These are phyloP conservation scores for Hypoxylon rubiginosum DNA, from an alignment of 2,329 filamentous ascomycete species.

Conservation along the genomic window DNA sequence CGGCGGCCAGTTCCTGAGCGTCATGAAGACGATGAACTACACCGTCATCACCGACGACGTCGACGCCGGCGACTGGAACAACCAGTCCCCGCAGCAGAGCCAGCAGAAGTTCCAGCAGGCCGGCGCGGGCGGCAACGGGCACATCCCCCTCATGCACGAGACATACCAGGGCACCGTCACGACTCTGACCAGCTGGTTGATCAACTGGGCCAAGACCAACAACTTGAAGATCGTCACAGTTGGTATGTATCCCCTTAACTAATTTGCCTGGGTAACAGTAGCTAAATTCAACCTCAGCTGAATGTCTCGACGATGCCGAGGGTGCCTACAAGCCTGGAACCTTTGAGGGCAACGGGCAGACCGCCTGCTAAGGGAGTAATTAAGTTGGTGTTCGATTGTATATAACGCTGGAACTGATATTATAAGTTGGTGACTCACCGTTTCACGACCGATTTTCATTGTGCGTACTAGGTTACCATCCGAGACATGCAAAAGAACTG, in stretches of 20 bases:
- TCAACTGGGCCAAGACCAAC: conserved; percentile 64
- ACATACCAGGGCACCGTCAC: conserved; percentile 64
- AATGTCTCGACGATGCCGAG: conserved; percentile 58
- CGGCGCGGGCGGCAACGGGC: conserved; percentile 60
- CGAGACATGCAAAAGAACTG: too few species aligned
- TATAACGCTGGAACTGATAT: background rate
- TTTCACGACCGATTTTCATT: too few species aligned
- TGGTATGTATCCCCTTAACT: conserved; percentile 55
- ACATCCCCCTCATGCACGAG: conserved; percentile 71
- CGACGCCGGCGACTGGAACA: conserved; percentile 73
- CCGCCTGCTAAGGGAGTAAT: conserved; percentile 46
- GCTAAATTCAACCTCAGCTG: conserved; percentile 51
- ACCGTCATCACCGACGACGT: conserved; percentile 72
- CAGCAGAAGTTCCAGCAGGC: conserved; percentile 65
- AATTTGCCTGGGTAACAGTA: background rate
- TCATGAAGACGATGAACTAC: conserved; percentile 64
- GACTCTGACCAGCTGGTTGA: conserved; percentile 63
- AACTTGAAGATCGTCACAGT: conserved; percentile 64
- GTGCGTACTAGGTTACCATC: too few species aligned
- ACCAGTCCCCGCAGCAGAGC: conserved; percentile 63
- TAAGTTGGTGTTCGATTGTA: background rate
- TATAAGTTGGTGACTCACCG: too few species aligned
- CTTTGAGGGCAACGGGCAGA: conserved; percentile 54
- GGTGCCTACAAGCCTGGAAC: conserved; percentile 58
- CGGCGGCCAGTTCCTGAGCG: conserved; percentile 58